phyloP scores from a whole-genome alignment of 495 filamentous ascomycete genomes.

The Emericellopsis terricola region DNA sequence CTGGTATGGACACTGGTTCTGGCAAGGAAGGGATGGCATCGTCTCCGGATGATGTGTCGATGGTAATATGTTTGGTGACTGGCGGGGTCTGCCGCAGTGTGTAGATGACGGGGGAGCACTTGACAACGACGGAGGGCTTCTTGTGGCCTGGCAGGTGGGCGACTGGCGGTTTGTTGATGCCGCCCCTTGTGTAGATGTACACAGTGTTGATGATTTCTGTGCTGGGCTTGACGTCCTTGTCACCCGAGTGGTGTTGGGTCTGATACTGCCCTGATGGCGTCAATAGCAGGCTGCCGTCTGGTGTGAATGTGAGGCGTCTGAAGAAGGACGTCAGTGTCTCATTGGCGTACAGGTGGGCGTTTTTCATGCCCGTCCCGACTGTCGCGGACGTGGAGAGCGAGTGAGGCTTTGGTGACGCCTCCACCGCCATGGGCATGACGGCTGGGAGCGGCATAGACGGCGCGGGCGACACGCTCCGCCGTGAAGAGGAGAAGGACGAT shows the following conservation, averaged over 20 bases:
- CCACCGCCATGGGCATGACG: constrained; percentile 86
- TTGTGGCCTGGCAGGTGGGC: constrained; percentile 97
- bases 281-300: constrained; percentile 86
- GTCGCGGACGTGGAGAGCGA: constrained; percentile 11
- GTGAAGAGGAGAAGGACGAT: constrained; percentile 90
- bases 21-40: constrained; percentile 70
- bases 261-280: constrained; percentile 96
- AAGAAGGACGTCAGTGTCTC: constrained; percentile 98
- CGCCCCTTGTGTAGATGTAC: constrained; percentile 92
- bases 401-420: constrained; percentile 65
- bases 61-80: constrained; percentile 70
- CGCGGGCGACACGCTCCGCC: constrained; percentile 86
- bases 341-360: constrained; percentile 86
- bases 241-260: constrained; percentile 46
- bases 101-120: constrained; percentile 84
- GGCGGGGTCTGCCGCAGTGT: constrained; percentile 50
- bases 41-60: constrained; percentile 80
- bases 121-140: constrained; percentile 92
- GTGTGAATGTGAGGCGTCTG: constrained; percentile 79
- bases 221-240: constrained; percentile 49
- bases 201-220: constrained; percentile 94
- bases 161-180: constrained; percentile 91
- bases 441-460: constrained; percentile 89
- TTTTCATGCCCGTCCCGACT: constrained; percentile 49
- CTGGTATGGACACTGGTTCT: constrained; percentile 48